Evolutionary conservation across 2,329 filamentous ascomycete genomes (phyloP), one percentile per base, ranked within the genome.

Genomic region (Neonectria punicea): DNA sequence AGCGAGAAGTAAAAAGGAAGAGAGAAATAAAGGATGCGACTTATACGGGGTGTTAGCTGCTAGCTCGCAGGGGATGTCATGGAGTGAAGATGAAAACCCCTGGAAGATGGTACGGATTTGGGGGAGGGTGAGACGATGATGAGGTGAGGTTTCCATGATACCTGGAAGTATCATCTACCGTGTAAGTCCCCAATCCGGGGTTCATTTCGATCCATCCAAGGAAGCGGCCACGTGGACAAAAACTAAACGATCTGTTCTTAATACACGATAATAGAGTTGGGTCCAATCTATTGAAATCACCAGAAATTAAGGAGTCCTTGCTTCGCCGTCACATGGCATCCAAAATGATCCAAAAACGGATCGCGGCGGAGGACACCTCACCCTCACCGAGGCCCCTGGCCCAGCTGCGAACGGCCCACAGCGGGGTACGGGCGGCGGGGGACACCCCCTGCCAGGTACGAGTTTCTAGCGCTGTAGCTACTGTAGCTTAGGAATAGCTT

Each of bases 341-440:
- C 30, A n/a, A 32, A 28, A n/a, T 18, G 28, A 14, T 20, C n/a
- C 54, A 14, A 57, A 32, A 22, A 3, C 3, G 43, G 43, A 39
- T 14, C 25, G 39, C 20, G 39, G 34, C 20, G 22, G 36, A 57
- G 18, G 41, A 44, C 20, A 43, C 18, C 9, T 18, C 16, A 43
- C 6, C 41, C 41, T 47, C 53, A 30, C 43, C 53, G 28, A 32
- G 53, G n/a, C 16, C 18, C 39, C n/a, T n/a, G 14, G 16, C 36
- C 36, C 36, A 20, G 11, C 18, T 18, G 20, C 18, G 22, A 25
- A 36, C 43, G 61, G 49, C 20, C 61, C 61, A 58, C 61, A 63
- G 61, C 61, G 61, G 61, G 61, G 61, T 63, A 57, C 36, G 30
- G 30, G 30, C 30, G 30, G 43, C 44, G 53, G 61, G 61, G 25